These are phyloP conservation scores for Rhododendron williamsianum DNA, from an alignment of 148 eudicot genomes.

Conservation along the genomic window DNA sequence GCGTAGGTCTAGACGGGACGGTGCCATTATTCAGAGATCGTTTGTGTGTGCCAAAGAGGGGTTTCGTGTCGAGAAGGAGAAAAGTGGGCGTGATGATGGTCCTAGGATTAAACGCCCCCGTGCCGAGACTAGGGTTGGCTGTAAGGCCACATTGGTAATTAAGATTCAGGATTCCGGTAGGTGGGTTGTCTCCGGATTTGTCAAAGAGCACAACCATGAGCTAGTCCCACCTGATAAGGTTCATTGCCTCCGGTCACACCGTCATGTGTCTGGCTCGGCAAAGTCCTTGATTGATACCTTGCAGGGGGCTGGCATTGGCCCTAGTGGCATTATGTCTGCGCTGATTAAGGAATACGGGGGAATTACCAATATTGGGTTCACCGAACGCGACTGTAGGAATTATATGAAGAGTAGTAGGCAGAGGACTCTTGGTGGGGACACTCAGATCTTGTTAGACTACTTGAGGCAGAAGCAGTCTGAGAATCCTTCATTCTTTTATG, in stretches of 20 bases:
- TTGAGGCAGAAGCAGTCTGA: constrained; percentile 34
- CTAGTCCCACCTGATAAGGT: constrained; percentile 49
- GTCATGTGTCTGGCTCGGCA: constrained; percentile 52
- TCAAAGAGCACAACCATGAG: constrained; percentile 56
- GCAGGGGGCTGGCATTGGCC: constrained; percentile 52
- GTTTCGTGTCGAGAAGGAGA: constrained; percentile 39
- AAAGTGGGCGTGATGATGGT: constrained; percentile 16
- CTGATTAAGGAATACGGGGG: constrained; percentile 56
- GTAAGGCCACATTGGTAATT: constrained; percentile 39
- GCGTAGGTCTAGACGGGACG: constrained; percentile 36
- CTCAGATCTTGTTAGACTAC: constrained; percentile 40
- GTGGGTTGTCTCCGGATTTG: constrained; percentile 43
- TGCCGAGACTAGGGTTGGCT: constrained; percentile 43
- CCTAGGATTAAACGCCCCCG: constrained; percentile 41
- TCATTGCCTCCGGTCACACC: constrained; percentile 44
- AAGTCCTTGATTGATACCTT: constrained; percentile 50
- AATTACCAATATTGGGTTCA: constrained; percentile 54
- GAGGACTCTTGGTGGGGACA: constrained; percentile 42
- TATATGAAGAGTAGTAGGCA: constrained; percentile 44
- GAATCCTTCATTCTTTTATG: constrained; percentile 30
- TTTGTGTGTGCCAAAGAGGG: constrained; percentile 60
- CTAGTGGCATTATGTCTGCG: constrained; percentile 50
- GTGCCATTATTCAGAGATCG: constrained; percentile 48
- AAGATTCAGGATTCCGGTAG: constrained; percentile 39
- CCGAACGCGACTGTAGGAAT: constrained; percentile 60